phyloP scores from a whole-genome alignment of 179 eudicot species.

The Silene vulgaris region DNA sequence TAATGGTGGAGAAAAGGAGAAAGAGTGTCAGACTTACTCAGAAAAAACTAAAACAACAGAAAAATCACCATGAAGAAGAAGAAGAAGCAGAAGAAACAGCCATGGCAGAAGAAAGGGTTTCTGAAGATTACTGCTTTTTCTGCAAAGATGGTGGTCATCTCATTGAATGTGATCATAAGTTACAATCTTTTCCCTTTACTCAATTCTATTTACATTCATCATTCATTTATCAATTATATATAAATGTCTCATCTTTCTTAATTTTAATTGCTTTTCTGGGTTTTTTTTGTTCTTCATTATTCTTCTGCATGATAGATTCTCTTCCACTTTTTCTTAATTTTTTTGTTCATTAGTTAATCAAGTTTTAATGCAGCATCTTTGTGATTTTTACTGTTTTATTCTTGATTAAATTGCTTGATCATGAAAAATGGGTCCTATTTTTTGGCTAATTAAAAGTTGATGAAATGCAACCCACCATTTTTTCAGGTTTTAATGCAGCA shows the following conservation, averaged over 20 bases:
- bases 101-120: neutral
- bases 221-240: too few species aligned
- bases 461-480: too few species aligned
- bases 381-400: neutral
- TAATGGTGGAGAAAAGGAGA: neutral
- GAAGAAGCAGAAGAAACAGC: neutral
- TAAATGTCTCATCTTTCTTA: neutral
- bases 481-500: too few species aligned
- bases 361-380: conserved; percentile 3
- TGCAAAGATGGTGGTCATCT: neutral
- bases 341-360: neutral
- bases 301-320: neutral
- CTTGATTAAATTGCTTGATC: neutral
- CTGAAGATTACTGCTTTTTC: neutral
- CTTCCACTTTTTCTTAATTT: neutral
- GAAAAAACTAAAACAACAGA: neutral
- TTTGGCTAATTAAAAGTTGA: too few species aligned
- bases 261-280: neutral
- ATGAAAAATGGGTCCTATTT: too few species aligned
- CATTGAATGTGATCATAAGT: neutral
- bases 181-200: neutral
- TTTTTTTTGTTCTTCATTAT: neutral
- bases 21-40: neutral
- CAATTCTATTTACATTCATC: neutral
- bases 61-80: neutral